Percentiles rank a stretch among this genome's conserved stretches.
Conservation (phyloP, 768 basidiomycete genomes). For the Pulveroboletus sp. region DNA sequence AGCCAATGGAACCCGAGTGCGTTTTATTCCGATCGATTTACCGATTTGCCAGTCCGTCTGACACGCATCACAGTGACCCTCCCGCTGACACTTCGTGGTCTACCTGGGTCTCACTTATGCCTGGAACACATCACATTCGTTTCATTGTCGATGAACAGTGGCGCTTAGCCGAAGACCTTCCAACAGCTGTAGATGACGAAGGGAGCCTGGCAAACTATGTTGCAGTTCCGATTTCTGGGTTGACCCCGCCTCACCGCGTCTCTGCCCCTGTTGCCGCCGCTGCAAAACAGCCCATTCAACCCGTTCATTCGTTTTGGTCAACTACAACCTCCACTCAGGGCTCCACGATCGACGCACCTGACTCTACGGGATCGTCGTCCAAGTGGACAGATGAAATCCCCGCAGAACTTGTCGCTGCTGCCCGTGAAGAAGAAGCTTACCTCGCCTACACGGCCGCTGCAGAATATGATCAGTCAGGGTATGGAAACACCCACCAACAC, state of each 20-base stretch:
- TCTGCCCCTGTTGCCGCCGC: slow-evolving; percentile 34
- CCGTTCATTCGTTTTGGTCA: slow-evolving; percentile 45
- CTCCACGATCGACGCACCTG: slow-evolving; percentile 27
- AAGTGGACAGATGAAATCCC: slow-evolving; percentile 84
- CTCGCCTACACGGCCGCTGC: slow-evolving; percentile 39
- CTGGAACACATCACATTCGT: slow-evolving; percentile 91
- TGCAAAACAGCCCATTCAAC: slow-evolving; percentile 23
- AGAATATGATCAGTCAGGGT: slow-evolving; percentile 33
- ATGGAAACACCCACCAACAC: slow-evolving; percentile 34
- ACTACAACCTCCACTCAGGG: slow-evolving; percentile 33
- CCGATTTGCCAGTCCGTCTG: slow-evolving; percentile 8
- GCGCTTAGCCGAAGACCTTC: slow-evolving; percentile 75
- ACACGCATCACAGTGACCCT: slow-evolving; percentile 24
- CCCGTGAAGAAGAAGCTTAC: slow-evolving; percentile 80
- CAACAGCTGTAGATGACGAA: slow-evolving; percentile 90
- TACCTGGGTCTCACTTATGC: slow-evolving; percentile 55
- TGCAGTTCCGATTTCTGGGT: slow-evolving; percentile 40
- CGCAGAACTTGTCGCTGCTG: slow-evolving; percentile 71
- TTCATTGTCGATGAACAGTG: slow-evolving; percentile 93
- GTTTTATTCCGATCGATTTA: slow-evolving; percentile 25
- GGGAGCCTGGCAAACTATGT: slow-evolving; percentile 95
- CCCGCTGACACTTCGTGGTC: slow-evolving; percentile 36
- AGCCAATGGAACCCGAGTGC: slow-evolving; percentile 62
- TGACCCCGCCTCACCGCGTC: slow-evolving; percentile 32
- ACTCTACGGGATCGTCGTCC: slow-evolving; percentile 29